Evolutionary conservation across 2,329 filamentous ascomycete genomes (phyloP), one percentile per base, ranked within the genome.

Genomic region (Diplodia seriata): DNA sequence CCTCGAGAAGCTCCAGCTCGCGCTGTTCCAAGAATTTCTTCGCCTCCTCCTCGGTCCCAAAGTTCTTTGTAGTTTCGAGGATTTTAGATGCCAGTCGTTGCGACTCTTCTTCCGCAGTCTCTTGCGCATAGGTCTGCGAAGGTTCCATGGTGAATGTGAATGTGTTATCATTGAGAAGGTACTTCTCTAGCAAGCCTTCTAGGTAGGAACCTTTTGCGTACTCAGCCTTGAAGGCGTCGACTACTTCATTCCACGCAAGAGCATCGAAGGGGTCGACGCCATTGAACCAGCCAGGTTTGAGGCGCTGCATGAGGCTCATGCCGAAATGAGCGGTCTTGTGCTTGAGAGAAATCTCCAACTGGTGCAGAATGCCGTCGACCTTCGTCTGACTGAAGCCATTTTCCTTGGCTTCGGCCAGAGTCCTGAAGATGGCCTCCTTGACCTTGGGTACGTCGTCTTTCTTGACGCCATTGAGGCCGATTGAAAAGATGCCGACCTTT

Each of bases 291-390:
- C 91, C 90, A 1, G 93, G 91, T 76, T 97, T 92, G 8, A 97
- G 85, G 51, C 94, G 89, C 73, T 97, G 92, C 79, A 99, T 88
- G 65, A 98, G 87, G 20, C 90, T 90, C 85, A 97, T 92, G 15
- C 95, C 95, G 76, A 99, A 99, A 74, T 91, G 93, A 66, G 95
- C 92, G 0, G 93, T 97, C 84, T 98, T 98, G 82, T 99, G 93
- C 81, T 97, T 97, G 59, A 98, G 82, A 0, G 90, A 86, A n/a
- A 99, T 85, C 77, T 99, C 95, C 4, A 98, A 82, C 78, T 98
- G 94, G 78, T 99, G 95, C 66, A 99, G 85, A 70, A 96, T 91
- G 2, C 95, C 95, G 70, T 97, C 92, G 69, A 99, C 92, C 79
- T 99, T 99, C 73, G 90, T 88, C 74, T 90, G 85, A 69, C 95